Evolutionary conservation across 306 rosid genomes (phyloP), one percentile per base, ranked within the genome.

Genomic region (Glycyrrhiza uralensis): DNA sequence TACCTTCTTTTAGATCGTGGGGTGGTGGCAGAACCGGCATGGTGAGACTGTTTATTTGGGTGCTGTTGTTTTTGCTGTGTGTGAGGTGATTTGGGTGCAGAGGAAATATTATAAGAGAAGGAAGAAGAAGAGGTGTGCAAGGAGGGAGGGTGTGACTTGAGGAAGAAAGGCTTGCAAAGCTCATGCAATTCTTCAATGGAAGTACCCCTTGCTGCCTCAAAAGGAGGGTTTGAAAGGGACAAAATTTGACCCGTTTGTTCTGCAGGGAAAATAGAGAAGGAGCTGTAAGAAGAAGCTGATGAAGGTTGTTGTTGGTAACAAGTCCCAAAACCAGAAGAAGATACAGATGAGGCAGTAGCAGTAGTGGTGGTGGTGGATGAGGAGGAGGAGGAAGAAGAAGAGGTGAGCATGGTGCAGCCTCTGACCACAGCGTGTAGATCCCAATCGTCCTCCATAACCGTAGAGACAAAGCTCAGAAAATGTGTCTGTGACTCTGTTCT

Each of bases 361-460:
- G 74, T 6, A 28, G 81, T 1, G 20, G 71, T 0, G 15, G 72
- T 1, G 13, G 67, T 1, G n/a, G 72, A 2, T 1, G 82, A 1
- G 32, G 84, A 3, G 17, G 87, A 7, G 38, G 86, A 15, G 26
- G 75, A 1, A 1, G 85, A 0, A 30, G 84, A 2, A 42, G 89
- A 5, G 61, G 85, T 18, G 10, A 26, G 6, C 73, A 82, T 14
- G 78, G 85, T 23, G 84, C 86, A 94, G 70, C 96, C 93, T 87
- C 95, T 82, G 57, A 94, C 97, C 10, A 94, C 91, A 6, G 97
- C 97, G 50, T 88, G 82, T 11, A 94, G 99, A 86, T 90, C 99
- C 99, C 99, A 94, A 83, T 94, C 96, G 50, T 54, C 85, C 2
- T 88, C 99, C 87, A 83, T 79, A 45, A 71, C 46, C 14, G 35